A percentile compares a stretch with the other conserved stretches of the same genome.
phyloP scores from a whole-genome alignment of 1,139 yeast genomes.

The Magnusiomyces clavatus region DNA sequence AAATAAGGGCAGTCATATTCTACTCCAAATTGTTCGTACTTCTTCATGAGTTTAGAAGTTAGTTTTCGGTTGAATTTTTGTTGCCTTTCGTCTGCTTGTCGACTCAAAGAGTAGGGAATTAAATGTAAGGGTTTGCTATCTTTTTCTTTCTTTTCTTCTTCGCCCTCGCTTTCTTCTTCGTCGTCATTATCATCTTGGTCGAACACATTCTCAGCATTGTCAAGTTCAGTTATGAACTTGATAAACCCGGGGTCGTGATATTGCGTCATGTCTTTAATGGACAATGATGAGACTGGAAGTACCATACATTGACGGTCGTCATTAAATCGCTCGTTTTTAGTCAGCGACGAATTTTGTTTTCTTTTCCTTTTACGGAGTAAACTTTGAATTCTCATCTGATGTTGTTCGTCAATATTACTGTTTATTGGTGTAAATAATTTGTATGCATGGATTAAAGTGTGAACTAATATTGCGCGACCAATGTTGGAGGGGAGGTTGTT shows the following conservation, averaged over 20 bases:
- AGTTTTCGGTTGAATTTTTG: background rate
- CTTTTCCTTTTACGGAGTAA: too few relatives aligned
- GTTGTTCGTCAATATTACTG: background rate
- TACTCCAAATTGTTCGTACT: slow-evolving; percentile 28
- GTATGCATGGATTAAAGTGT: slow-evolving; percentile 39
- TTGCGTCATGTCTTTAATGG: slow-evolving; percentile 32
- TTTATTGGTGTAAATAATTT: slow-evolving; percentile 24
- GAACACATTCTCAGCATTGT: slow-evolving; percentile 19
- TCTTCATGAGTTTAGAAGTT: slow-evolving; percentile 1
- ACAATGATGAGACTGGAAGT: slow-evolving; percentile 12
- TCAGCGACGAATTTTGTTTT: too few relatives aligned
- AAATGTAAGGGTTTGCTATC: slow-evolving; percentile 1
- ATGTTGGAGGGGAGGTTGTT: slow-evolving; percentile 48
- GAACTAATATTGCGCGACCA: slow-evolving; percentile 44
- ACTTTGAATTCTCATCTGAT: too few relatives aligned
- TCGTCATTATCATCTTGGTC: slow-evolving; percentile 21
- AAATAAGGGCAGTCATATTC: slow-evolving; percentile 61
- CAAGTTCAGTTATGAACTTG: slow-evolving; percentile 26
- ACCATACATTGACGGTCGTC: slow-evolving; percentile 8
- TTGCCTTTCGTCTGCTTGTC: slow-evolving; percentile 7
- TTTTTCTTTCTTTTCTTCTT: slow-evolving; percentile 18
- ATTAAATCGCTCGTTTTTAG: background rate
- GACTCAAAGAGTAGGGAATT: background rate
- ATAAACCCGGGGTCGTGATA: slow-evolving; percentile 38
- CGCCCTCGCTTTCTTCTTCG: slow-evolving; percentile 21